Evolutionary conservation across 1,139 yeast genomes (phyloP).

Genomic region (Geotrichum carabidarum): DNA sequence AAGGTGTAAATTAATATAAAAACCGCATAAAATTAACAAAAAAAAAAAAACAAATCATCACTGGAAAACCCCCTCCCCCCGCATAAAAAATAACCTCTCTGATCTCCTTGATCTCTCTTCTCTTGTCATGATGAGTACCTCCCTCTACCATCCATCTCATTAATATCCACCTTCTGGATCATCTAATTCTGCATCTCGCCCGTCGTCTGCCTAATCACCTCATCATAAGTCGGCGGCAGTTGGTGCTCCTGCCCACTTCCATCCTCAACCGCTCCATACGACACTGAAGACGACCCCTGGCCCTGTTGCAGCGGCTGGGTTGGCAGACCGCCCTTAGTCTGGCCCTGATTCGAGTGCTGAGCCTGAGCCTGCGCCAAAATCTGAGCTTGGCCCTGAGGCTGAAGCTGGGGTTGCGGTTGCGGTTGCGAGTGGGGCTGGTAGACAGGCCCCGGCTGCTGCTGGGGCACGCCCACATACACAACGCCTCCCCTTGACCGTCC

Average conservation of each 20-base stretch:
- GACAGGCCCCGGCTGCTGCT: not conserved
- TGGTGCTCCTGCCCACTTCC: not conserved
- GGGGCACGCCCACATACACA: not conserved
- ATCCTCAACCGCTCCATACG: not conserved
- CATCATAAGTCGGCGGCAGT: constrained; percentile 14
- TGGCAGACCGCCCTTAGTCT: not conserved
- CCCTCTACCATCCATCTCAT: too few relatives aligned
- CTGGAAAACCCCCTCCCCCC: too few relatives aligned
- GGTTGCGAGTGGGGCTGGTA: not conserved
- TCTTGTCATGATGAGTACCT: too few relatives aligned
- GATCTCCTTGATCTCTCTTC: too few relatives aligned
- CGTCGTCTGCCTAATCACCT: constrained; percentile 10
- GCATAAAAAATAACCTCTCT: not conserved
- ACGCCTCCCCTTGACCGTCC: not conserved
- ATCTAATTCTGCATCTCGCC: not conserved
- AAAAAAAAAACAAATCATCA: not conserved
- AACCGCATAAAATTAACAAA: not conserved
- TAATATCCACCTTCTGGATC: too few relatives aligned
- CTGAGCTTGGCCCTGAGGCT: not conserved
- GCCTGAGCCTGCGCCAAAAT: not conserved
- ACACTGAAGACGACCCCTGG: not conserved
- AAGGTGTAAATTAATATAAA: not conserved
- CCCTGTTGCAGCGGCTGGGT: not conserved
- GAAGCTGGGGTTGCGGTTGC: not conserved
- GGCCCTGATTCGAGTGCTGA: too few relatives aligned